A percentile compares a stretch with the other conserved stretches of the same genome.
Conservation (phyloP, 257 asterid species). For the Nicotiana paniculata region DNA sequence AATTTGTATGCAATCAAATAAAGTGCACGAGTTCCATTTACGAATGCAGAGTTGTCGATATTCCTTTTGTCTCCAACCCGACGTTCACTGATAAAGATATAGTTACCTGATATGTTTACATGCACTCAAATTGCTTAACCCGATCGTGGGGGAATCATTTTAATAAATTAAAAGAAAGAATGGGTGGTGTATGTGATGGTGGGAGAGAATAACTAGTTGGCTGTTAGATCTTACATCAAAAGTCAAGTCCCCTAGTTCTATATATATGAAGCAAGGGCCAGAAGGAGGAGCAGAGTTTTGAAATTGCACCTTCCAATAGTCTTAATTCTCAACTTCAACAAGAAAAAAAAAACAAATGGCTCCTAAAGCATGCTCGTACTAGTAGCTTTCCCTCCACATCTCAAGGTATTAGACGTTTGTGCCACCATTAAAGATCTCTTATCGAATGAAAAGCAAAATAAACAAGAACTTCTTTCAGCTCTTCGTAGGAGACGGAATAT, state of each 20-base stretch:
- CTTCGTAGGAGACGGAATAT: slow-evolving; percentile 23
- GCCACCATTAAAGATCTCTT: slow-evolving; percentile 25
- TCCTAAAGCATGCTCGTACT: slow-evolving; percentile 32
- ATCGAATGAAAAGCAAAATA: slow-evolving; percentile 11
- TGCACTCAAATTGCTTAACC: neutral
- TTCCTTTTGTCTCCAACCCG: neutral
- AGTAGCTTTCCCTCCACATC: slow-evolving; percentile 34
- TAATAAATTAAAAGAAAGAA: too few species aligned
- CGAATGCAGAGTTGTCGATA: neutral
- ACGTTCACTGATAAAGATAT: neutral
- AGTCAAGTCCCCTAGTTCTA: neutral
- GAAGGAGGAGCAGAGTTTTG: neutral
- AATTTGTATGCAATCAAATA: neutral
- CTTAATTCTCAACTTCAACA: too few species aligned
- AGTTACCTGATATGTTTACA: neutral
- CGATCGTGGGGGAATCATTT: neutral
- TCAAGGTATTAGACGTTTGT: slow-evolving; percentile 30
- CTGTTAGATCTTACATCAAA: neutral
- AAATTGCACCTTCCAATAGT: neutral
- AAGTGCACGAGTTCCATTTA: neutral
- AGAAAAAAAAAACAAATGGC: slow-evolving; percentile 19
- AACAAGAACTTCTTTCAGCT: slow-evolving; percentile 25
- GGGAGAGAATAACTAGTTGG: neutral
- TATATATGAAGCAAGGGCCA: neutral
- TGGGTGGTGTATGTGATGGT: neutral